Evolutionary conservation across 2,329 filamentous ascomycete genomes (phyloP).

Genomic region (Pseudogymnoascus verrucosus): DNA sequence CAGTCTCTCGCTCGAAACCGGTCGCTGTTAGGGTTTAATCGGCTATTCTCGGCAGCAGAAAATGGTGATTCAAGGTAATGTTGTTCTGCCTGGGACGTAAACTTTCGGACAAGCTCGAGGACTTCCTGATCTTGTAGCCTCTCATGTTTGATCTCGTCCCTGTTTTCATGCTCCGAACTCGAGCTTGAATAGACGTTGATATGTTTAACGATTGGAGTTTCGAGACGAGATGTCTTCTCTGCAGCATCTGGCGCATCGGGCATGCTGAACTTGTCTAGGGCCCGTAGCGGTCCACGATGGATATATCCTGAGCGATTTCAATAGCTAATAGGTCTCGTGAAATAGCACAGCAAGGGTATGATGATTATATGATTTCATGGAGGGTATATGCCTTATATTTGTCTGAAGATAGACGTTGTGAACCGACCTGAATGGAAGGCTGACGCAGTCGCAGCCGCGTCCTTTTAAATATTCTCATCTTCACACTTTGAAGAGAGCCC

Average conservation of each 20-base stretch:
- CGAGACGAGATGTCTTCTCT: neutral
- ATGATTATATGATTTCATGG: neutral
- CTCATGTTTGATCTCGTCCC: neutral
- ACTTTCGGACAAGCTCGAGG: neutral
- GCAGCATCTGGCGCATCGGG: neutral
- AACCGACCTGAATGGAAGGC: neutral
- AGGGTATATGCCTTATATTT: neutral
- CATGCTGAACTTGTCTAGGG: neutral
- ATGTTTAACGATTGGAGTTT: neutral
- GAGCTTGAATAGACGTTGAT: neutral
- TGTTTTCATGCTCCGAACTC: neutral
- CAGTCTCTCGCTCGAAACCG: constrained; percentile 7
- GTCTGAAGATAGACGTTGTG: neutral
- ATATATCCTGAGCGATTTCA: neutral
- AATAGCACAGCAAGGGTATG: too few relatives aligned
- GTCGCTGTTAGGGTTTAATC: neutral
- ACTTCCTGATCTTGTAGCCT: neutral
- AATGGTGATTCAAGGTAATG: neutral
- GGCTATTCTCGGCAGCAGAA: neutral
- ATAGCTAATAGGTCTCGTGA: neutral
- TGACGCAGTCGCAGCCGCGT: neutral
- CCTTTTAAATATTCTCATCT: neutral
- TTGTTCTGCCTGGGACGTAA: neutral
- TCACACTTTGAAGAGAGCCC: neutral
- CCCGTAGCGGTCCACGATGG: too few relatives aligned